Evolutionary conservation across 352 stramenopile genomes (phyloP).

Genomic region (Globisporangium mamillatum): DNA sequence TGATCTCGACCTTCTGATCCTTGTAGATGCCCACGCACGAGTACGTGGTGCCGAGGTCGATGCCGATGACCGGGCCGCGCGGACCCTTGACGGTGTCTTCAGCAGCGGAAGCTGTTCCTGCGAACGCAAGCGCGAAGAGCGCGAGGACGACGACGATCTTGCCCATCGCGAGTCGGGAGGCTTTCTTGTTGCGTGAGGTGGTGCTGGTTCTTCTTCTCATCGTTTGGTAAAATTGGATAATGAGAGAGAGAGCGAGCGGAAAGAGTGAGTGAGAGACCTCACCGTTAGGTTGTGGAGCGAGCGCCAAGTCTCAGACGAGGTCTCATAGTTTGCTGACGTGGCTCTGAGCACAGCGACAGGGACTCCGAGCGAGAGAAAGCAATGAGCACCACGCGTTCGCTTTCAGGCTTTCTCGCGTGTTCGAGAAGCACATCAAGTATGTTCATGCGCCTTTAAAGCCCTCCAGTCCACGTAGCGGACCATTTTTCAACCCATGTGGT

Average conservation of each 20-base stretch:
- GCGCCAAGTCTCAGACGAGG: background rate
- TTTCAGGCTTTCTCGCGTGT: background rate
- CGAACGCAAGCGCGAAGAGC: slow-evolving; percentile 26
- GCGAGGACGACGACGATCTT: background rate
- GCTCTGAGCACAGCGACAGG: background rate
- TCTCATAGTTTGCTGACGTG: slow-evolving; percentile 3
- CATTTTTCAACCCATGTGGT: background rate
- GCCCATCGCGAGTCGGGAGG: background rate
- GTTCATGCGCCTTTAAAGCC: background rate
- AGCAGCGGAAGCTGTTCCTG: slow-evolving; percentile 4
- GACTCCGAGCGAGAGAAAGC: background rate
- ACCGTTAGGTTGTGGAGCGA: background rate
- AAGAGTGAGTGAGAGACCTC: background rate
- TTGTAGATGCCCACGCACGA: slow-evolving; percentile 93
- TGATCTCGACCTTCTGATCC: slow-evolving; percentile 96
- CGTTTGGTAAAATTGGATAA: background rate
- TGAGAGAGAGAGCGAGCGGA: background rate
- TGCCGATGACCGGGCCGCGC: slow-evolving; percentile 73
- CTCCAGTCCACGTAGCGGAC: background rate
- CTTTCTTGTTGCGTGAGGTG: background rate
- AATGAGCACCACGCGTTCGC: background rate
- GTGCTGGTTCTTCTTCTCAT: background rate
- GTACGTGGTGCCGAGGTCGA: slow-evolving; percentile 93
- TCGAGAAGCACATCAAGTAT: slow-evolving; percentile 2
- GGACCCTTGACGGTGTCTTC: slow-evolving; percentile 38